A percentile compares a stretch with the other conserved stretches of the same genome.
Conservation (phyloP, 2,329 filamentous ascomycete genomes). For the Phyllosticta capitalensis region DNA sequence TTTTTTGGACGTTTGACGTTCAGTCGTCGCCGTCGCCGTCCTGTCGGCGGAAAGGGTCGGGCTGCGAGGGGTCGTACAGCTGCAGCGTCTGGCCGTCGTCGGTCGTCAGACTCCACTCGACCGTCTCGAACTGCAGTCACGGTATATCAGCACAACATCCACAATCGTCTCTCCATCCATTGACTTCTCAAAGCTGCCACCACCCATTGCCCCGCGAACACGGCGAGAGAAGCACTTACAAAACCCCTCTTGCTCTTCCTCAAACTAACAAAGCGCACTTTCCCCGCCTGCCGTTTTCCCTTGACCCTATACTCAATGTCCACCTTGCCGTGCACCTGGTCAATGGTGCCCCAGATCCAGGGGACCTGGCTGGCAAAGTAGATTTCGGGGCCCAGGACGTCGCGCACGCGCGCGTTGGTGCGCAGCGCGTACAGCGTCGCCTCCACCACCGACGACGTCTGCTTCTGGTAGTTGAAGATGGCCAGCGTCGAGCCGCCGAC, state of each 20-base stretch:
- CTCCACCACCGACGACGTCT: slow-evolving; percentile 69
- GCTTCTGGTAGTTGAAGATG: slow-evolving; percentile 99
- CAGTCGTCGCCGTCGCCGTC: slow-evolving; percentile 3
- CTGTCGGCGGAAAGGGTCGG: slow-evolving; percentile 52
- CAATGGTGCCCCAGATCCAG: slow-evolving; percentile 58
- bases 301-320: slow-evolving; percentile 81
- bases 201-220: background rate
- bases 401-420: slow-evolving; percentile 64
- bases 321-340: slow-evolving; percentile 85
- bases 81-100: slow-evolving; percentile 60
- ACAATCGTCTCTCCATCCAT: background rate
- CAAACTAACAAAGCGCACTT: slow-evolving; percentile 72
- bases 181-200: background rate
- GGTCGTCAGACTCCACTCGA: slow-evolving; percentile 77
- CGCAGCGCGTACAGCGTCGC: slow-evolving; percentile 87
- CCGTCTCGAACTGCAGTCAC: slow-evolving; percentile 77
- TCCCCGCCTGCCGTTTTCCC: slow-evolving; percentile 59
- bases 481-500: slow-evolving; percentile 64
- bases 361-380: slow-evolving; percentile 41
- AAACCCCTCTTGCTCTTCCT: slow-evolving; percentile 55
- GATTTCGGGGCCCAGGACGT: slow-evolving; percentile 64
- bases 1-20: too few species aligned
- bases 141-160: too few species aligned
- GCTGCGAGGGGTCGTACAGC: slow-evolving; percentile 55
- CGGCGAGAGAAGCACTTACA: slow-evolving; percentile 31